phyloP scores from a whole-genome alignment of 768 basidiomycete genomes.

The Kwoniella sp. region DNA sequence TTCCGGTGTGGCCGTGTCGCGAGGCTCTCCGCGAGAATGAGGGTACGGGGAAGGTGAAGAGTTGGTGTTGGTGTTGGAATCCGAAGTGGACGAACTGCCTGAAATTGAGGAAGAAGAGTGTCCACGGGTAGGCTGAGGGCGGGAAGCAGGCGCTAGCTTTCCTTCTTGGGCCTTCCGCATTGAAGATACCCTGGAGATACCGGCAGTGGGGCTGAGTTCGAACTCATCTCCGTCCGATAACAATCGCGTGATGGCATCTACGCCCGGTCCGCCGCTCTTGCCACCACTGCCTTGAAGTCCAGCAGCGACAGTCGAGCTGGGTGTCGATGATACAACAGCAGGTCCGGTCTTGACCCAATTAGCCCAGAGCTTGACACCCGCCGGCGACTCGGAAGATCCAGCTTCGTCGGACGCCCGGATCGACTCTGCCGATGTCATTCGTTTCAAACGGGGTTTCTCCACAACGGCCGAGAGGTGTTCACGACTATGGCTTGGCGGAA shows the following conservation, averaged over 20 bases:
- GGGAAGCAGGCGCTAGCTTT: background rate
- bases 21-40: background rate
- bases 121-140: background rate
- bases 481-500: slow-evolving; percentile 14
- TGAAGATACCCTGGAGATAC: slow-evolving; percentile 10
- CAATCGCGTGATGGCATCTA: slow-evolving; percentile 21
- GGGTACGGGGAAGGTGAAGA: background rate
- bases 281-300: background rate
- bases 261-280: background rate
- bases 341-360: slow-evolving; percentile 28
- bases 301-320: background rate
- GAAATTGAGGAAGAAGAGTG: background rate
- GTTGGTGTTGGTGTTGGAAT: background rate
- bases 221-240: slow-evolving; percentile 24
- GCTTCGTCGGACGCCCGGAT: slow-evolving; percentile 35
- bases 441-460: slow-evolving; percentile 24
- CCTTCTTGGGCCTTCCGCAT: slow-evolving; percentile 6
- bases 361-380: slow-evolving; percentile 37
- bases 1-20: background rate
- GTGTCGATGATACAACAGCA: background rate
- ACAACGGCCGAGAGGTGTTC: slow-evolving; percentile 10
- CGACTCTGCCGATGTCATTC: slow-evolving; percentile 44
- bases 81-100: background rate
- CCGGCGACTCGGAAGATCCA: slow-evolving; percentile 22
- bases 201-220: slow-evolving; percentile 6